phyloP scores from a whole-genome alignment of 2,329 filamentous ascomycete genomes.

The Exophiala aquamarina region DNA sequence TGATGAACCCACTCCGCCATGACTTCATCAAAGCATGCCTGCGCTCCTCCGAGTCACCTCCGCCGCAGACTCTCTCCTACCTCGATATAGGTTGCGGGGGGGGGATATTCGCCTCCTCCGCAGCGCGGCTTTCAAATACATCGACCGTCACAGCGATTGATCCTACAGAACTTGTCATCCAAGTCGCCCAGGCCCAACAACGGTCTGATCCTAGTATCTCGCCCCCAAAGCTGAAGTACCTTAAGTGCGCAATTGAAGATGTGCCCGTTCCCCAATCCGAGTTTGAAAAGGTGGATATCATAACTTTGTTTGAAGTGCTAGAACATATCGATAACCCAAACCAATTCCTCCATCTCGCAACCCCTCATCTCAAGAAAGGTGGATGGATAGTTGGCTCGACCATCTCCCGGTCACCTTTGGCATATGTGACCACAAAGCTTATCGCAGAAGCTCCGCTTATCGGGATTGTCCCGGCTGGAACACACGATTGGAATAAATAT shows the following conservation, averaged over 20 bases:
- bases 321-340: conserved; percentile 83
- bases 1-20: conserved; percentile 97
- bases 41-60: conserved; percentile 27
- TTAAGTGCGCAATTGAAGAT: conserved; percentile 74
- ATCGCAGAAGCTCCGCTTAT: conserved; percentile 73
- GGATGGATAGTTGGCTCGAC: conserved; percentile 93
- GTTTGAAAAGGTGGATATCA: conserved; percentile 64
- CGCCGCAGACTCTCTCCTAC: conserved; percentile 49
- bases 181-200: conserved; percentile 73
- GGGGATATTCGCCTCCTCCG: conserved; percentile 85
- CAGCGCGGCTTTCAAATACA: conserved; percentile 43
- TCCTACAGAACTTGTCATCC: conserved; percentile 43
- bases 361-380: conserved; percentile 78
- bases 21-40: conserved; percentile 81
- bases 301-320: conserved; percentile 90
- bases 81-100: conserved; percentile 95
- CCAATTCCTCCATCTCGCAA: conserved; percentile 69
- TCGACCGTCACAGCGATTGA: conserved; percentile 47
- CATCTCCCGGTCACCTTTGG: conserved; percentile 84
- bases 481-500: conserved; percentile 96
- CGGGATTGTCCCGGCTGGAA: conserved; percentile 84
- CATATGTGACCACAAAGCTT: conserved; percentile 89
- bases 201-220: conserved; percentile 68
- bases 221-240: conserved; percentile 64
- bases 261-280: conserved; percentile 38